A percentile compares a stretch with the other conserved stretches of the same genome.
phyloP scores from a whole-genome alignment of 805 yeast genomes.

The Scheffersomyces ergatensis region DNA sequence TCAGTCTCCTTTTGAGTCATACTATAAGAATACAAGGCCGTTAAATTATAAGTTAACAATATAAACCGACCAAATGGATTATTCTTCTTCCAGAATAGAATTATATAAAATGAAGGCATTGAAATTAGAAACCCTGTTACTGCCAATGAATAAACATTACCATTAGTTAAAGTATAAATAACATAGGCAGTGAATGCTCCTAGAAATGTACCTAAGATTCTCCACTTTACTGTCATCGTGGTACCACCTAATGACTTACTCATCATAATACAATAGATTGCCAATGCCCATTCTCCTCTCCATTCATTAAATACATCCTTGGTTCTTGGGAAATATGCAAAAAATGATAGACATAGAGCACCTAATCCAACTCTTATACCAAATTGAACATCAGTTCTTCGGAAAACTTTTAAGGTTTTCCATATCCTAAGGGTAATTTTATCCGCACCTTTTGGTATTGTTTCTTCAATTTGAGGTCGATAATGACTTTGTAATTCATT shows the following conservation, averaged over 20 bases:
- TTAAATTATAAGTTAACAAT: slow-evolving; percentile 71
- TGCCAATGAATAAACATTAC: slow-evolving; percentile 52
- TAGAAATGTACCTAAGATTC: slow-evolving; percentile 69
- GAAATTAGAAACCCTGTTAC: slow-evolving; percentile 46
- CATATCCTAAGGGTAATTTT: slow-evolving; percentile 34
- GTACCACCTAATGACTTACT: slow-evolving; percentile 84
- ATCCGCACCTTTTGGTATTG: not conserved
- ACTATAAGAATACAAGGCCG: slow-evolving; percentile 73
- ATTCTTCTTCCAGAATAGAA: slow-evolving; percentile 62
- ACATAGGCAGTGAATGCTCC: slow-evolving; percentile 65
- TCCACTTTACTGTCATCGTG: slow-evolving; percentile 71
- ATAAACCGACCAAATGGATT: slow-evolving; percentile 70
- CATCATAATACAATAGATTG: slow-evolving; percentile 82
- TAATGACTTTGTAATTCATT: slow-evolving; percentile 25
- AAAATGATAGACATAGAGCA: slow-evolving; percentile 58
- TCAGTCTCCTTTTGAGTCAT: slow-evolving; percentile 57
- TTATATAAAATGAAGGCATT: slow-evolving; percentile 52
- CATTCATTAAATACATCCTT: slow-evolving; percentile 55
- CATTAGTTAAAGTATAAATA: slow-evolving; percentile 59
- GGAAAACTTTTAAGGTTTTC: slow-evolving; percentile 49
- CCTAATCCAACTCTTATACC: slow-evolving; percentile 81
- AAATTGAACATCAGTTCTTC: slow-evolving; percentile 69
- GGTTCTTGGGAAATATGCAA: slow-evolving; percentile 64
- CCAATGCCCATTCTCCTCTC: slow-evolving; percentile 84
- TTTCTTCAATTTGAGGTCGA: slow-evolving; percentile 6